Evolutionary conservation across 1,284 basidiomycete species (phyloP), one percentile per base, ranked within the genome.

Genomic region (Cronartium ribicola): DNA sequence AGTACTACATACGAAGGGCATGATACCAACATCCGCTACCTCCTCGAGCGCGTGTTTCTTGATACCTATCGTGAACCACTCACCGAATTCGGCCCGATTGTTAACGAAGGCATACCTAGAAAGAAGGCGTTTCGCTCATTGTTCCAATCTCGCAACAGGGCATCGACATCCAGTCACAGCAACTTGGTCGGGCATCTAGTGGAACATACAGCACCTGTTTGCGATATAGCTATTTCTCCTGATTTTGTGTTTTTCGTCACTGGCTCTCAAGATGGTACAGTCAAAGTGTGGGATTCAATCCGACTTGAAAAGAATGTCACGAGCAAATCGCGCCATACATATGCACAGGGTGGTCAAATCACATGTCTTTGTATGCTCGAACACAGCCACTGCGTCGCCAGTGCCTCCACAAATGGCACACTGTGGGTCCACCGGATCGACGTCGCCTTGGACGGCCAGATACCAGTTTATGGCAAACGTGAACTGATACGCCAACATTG

Each of bases 191-290:
- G 90, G 0, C 90, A 95, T 80, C 85, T 95, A n/a, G 86, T 86
- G 22, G 91, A 92, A 8, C 94, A 97, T 79, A 86, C 87, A 0
- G 90, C 89, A 17, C 85, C 87, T 0, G 85, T 98, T 75, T 92
- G 89, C 0, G 86, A 88, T 1, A 84, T 98, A 17, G 89, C 89
- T 0, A 90, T 95, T 10, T 90, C 95, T 0, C 92, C 94, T 0
- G 96, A 98, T 80, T 92, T 96, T 77, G 83, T 89, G 77, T 99
- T 97, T 84, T 98, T 98, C 78, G 89, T 92, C 0, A 90, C 94
- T 0, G 87, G 88, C 0, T 94, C 92, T 0, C 88, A 90, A 77
- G 93, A 96, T 79, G 88, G 88, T 77, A 89, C 88, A 0, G 86
- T 94, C 76, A 90, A 91, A 79, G 85, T 92, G 5, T 92, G 90